phyloP scores from a whole-genome alignment of 805 yeast genomes.

The Saturnispora galanensis region DNA sequence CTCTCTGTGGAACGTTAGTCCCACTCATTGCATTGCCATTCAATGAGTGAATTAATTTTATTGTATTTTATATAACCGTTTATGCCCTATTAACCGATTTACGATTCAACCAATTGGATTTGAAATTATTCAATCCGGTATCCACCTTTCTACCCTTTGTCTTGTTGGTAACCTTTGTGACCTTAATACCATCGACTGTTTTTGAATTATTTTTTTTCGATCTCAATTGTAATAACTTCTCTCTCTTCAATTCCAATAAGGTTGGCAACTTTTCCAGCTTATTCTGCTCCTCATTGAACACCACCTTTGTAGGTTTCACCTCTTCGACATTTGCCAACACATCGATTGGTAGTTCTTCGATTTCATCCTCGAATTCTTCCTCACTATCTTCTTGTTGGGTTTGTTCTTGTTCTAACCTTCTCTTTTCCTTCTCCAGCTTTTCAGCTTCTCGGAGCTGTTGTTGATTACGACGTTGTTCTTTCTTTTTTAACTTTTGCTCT shows the following conservation, averaged over 20 bases:
- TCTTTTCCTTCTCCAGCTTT: conserved; percentile 22
- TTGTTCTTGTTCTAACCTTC: conserved; percentile 11
- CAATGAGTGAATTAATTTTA: background rate
- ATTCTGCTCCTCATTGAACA: conserved; percentile 18
- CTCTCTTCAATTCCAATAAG: conserved; percentile 12
- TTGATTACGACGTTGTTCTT: conserved; percentile 21
- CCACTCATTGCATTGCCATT: conserved; percentile 6
- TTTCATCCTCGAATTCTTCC: conserved; percentile 14
- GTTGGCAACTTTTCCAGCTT: conserved; percentile 15
- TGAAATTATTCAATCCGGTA: conserved; percentile 4
- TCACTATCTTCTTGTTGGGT: background rate
- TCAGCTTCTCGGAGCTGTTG: conserved; percentile 27
- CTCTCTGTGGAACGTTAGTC: background rate
- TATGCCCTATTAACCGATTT: background rate
- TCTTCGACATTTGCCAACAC: conserved; percentile 25
- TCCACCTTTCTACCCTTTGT: conserved; percentile 6
- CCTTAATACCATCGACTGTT: conserved; percentile 32
- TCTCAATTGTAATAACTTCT: conserved; percentile 20
- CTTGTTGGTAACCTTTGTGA: conserved; percentile 24
- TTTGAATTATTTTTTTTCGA: conserved; percentile 23
- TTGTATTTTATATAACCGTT: background rate
- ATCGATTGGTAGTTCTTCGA: conserved; percentile 31
- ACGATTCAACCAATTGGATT: conserved; percentile 6
- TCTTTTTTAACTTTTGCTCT: conserved; percentile 10
- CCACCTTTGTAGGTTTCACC: conserved; percentile 9